These are phyloP conservation scores for Malus hybrid DNA, from an alignment of 331 rosid species.

Conservation along the genomic window DNA sequence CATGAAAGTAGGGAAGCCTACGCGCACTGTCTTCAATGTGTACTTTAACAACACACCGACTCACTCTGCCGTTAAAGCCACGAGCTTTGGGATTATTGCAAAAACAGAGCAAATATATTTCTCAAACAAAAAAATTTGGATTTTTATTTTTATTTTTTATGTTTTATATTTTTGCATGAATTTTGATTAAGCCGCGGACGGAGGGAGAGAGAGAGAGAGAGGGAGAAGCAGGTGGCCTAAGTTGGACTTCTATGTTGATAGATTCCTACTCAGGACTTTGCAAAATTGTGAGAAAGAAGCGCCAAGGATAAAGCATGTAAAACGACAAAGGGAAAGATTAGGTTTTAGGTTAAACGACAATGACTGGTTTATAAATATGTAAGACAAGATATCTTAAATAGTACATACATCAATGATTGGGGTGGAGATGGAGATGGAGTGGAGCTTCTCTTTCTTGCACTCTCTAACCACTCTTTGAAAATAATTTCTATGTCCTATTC, in stretches of 20 bases:
- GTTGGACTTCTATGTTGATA: constrained; percentile 21
- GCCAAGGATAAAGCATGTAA: constrained; percentile 11
- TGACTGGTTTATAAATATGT: neutral
- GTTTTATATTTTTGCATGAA: neutral
- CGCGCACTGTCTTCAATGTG: constrained; percentile 46
- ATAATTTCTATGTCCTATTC: neutral
- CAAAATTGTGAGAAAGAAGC: constrained; percentile 22
- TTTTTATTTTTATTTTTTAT: neutral
- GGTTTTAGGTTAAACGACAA: neutral
- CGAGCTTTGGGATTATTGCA: constrained; percentile 13
- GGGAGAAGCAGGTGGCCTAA: constrained; percentile 20
- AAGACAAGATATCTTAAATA: too few relatives aligned
- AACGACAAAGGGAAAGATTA: constrained; percentile 16
- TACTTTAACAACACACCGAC: constrained; percentile 21
- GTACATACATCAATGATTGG: too few relatives aligned
- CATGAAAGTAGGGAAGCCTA: constrained; percentile 22
- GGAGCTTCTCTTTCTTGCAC: neutral
- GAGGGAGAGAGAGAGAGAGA: neutral
- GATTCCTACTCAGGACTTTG: constrained; percentile 20
- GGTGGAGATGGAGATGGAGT: neutral
- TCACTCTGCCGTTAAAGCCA: constrained; percentile 13
- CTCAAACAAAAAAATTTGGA: neutral
- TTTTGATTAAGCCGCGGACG: neutral
- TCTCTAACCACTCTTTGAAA: neutral
- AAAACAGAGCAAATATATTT: neutral